Percentiles rank a stretch among this genome's conserved stretches.
Evolutionary conservation across 495 filamentous ascomycete genomes (phyloP).

Genomic region (Penicillium roqueforti): DNA sequence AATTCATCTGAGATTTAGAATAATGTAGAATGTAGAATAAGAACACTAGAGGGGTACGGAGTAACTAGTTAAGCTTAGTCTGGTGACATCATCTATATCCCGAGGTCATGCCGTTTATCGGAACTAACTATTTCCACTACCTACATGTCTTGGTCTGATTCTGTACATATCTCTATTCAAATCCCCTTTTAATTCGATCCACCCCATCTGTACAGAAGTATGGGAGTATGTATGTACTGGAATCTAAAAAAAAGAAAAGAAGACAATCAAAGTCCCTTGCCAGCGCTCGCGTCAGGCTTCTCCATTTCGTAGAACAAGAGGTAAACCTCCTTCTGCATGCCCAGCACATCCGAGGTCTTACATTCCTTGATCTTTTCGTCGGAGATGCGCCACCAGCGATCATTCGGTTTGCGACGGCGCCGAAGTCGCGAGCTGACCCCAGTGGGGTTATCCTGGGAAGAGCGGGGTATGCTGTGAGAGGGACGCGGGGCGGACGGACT

Average conservation of each 20-base stretch:
- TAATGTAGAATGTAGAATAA: background rate
- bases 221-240: background rate
- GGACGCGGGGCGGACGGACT: constrained; percentile 29
- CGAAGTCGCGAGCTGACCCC: constrained; percentile 39
- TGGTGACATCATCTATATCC: background rate
- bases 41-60: too few relatives aligned
- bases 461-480: constrained; percentile 25
- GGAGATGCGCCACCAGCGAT: constrained; percentile 96
- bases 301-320: constrained; percentile 93
- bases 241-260: background rate
- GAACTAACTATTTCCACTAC: background rate
- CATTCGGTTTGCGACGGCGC: constrained; percentile 55
- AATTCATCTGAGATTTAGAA: too few relatives aligned
- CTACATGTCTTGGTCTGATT: too few relatives aligned
- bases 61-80: too few relatives aligned
- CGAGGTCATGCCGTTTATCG: background rate
- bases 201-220: background rate
- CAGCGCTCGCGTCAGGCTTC: constrained; percentile 23
- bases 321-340: constrained; percentile 95
- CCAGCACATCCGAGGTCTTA: constrained; percentile 82
- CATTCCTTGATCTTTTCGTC: constrained; percentile 96
- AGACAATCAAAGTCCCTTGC: background rate
- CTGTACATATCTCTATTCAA: background rate
- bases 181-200: background rate
- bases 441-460: constrained; percentile 18